Percentiles rank a stretch among this genome's conserved stretches.
Evolutionary conservation across 306 rosid species (phyloP).

Genomic region (Sicyos edulis): DNA sequence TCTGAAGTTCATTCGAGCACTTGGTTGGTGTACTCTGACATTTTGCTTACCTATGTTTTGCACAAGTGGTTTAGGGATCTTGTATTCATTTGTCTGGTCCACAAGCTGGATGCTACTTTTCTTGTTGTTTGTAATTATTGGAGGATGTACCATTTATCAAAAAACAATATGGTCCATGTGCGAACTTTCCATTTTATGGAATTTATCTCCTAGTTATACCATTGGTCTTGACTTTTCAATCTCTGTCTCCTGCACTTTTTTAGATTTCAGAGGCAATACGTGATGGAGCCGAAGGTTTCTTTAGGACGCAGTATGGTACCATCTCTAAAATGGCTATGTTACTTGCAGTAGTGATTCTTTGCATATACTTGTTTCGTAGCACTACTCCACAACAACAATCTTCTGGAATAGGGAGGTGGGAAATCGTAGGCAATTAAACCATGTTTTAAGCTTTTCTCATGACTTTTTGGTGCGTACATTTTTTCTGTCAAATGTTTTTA

Average conservation of each 20-base stretch:
- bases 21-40: neutral
- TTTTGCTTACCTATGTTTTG: too few species aligned
- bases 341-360: constrained; percentile 70
- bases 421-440: constrained; percentile 14
- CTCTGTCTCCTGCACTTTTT: constrained; percentile 26
- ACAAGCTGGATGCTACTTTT: too few species aligned
- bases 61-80: too few species aligned
- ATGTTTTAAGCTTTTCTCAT: neutral
- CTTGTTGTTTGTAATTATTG: neutral
- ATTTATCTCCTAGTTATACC: constrained; percentile 20
- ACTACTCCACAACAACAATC: constrained; percentile 86
- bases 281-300: constrained; percentile 99
- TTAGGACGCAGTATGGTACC: constrained; percentile 91
- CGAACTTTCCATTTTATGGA: constrained; percentile 22
- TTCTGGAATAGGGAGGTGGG: constrained; percentile 88
- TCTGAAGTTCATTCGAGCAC: neutral
- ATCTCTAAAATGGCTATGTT: constrained; percentile 96
- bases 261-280: constrained; percentile 98
- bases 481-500: constrained; percentile 20
- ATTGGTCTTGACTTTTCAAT: constrained; percentile 24
- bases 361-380: constrained; percentile 84
- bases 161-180: neutral
- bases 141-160: neutral
- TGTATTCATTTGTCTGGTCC: too few species aligned
- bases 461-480: neutral